Evolutionary conservation across 345 rosid genomes (phyloP).

Genomic region (Dovyalis caffra): DNA sequence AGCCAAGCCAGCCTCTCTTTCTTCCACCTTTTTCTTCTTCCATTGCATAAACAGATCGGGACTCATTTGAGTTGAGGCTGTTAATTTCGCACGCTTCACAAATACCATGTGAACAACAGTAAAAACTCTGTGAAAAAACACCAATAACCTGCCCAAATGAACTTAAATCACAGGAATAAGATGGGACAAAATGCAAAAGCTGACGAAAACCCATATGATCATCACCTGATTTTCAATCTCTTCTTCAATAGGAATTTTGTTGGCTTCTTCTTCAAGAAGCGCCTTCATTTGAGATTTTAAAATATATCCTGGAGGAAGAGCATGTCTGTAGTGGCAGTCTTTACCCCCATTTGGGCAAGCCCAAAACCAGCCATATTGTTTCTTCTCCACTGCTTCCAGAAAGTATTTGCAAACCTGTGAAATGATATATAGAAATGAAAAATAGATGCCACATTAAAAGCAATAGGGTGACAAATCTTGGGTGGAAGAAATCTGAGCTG

Average conservation of each 20-base stretch:
- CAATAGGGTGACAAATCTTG: too few species aligned
- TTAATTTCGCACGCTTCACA: conserved; percentile 61
- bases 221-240: conserved; percentile 87
- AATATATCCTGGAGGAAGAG: conserved; percentile 91
- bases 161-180: neutral
- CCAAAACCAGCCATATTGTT: conserved; percentile 99
- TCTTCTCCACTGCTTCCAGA: conserved; percentile 92
- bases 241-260: conserved; percentile 77
- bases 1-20: conserved; percentile 80
- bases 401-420: too few species aligned
- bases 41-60: conserved; percentile 82
- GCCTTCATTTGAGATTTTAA: conserved; percentile 97
- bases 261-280: conserved; percentile 75
- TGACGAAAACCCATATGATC: neutral
- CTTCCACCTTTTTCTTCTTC: conserved; percentile 80
- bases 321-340: conserved; percentile 92
- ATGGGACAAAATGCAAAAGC: neutral
- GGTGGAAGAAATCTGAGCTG: too few species aligned
- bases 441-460: too few species aligned
- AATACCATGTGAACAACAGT: neutral
- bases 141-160: neutral
- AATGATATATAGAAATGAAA: neutral
- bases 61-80: conserved; percentile 74
- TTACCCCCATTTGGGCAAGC: conserved; percentile 78
- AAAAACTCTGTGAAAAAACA: neutral